These are phyloP conservation scores for Tylopilus intermedius DNA, from an alignment of 768 basidiomycete species.

Conservation along the genomic window DNA sequence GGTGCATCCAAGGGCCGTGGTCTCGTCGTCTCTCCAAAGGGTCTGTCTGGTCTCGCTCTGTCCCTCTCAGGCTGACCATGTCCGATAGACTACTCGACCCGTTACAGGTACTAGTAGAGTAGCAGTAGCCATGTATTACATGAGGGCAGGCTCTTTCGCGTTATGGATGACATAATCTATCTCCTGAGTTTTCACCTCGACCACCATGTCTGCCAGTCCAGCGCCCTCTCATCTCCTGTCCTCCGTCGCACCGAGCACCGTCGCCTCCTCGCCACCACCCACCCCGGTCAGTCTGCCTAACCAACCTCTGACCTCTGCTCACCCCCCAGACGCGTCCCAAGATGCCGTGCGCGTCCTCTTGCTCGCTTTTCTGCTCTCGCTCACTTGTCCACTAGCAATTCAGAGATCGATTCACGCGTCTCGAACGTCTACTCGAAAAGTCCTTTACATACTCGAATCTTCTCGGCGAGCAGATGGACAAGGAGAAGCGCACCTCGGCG, in stretches of 20 bases:
- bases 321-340: slow-evolving; percentile 7
- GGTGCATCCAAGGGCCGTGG: slow-evolving; percentile 97
- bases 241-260: slow-evolving; percentile 22
- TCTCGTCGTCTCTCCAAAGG: slow-evolving; percentile 95
- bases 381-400: slow-evolving; percentile 37
- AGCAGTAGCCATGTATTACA: background rate
- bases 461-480: slow-evolving; percentile 72
- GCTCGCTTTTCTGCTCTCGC: background rate
- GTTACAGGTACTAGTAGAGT: slow-evolving; percentile 60
- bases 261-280: slow-evolving; percentile 26
- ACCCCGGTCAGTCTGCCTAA: background rate
- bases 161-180: slow-evolving; percentile 26
- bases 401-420: slow-evolving; percentile 44
- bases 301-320: background rate
- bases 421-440: slow-evolving; percentile 68
- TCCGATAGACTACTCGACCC: slow-evolving; percentile 68
- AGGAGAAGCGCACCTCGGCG: slow-evolving; percentile 35
- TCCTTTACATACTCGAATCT: slow-evolving; percentile 71
- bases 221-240: slow-evolving; percentile 16
- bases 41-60: slow-evolving; percentile 36
- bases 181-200: background rate
- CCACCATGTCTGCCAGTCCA: slow-evolving; percentile 21
- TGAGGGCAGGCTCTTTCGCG: slow-evolving; percentile 28
- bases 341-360: slow-evolving; percentile 15
- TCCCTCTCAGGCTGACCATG: background rate